Evolutionary conservation across 352 stramenopile genomes (phyloP).

Genomic region (Globisporangium carolinianum): DNA sequence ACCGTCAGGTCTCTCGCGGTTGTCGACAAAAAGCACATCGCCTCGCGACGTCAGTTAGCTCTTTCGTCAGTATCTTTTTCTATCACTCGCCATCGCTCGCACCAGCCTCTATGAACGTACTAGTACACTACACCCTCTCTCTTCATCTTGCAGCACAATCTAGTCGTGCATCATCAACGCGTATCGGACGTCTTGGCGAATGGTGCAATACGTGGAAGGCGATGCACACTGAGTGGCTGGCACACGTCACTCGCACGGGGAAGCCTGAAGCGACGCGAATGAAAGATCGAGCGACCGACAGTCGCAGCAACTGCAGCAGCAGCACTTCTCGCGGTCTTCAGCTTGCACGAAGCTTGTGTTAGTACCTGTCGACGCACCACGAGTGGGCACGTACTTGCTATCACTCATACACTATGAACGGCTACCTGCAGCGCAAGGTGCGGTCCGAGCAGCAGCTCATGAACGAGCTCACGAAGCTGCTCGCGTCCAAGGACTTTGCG

Average conservation of each 20-base stretch:
- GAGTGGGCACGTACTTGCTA: too few species aligned
- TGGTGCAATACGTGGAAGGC: background rate
- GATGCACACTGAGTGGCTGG: background rate
- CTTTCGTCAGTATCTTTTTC: too few species aligned
- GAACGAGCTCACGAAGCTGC: slow-evolving; percentile 67
- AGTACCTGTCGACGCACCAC: too few species aligned
- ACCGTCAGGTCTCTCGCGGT: background rate
- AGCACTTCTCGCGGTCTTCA: too few species aligned
- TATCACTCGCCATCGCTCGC: too few species aligned
- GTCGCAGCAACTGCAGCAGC: background rate
- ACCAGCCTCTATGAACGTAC: too few species aligned
- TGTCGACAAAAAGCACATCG: background rate
- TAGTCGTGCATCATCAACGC: too few species aligned
- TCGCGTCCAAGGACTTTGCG: slow-evolving; percentile 48
- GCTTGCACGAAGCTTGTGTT: too few species aligned
- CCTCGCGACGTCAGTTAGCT: background rate
- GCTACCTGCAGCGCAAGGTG: slow-evolving; percentile 59
- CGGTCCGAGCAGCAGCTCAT: slow-evolving; percentile 80
- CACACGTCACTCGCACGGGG: background rate
- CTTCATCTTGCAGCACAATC: too few species aligned
- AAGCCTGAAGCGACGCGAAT: slow-evolving; percentile 22
- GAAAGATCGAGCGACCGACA: background rate
- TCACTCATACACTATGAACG: slow-evolving; percentile 36
- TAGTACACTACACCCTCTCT: too few species aligned
- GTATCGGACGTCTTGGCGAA: too few species aligned